Percentiles rank a stretch among this genome's conserved stretches.
phyloP scores from a whole-genome alignment of 108 stramenopile species.

The Epithemia pelagica region DNA sequence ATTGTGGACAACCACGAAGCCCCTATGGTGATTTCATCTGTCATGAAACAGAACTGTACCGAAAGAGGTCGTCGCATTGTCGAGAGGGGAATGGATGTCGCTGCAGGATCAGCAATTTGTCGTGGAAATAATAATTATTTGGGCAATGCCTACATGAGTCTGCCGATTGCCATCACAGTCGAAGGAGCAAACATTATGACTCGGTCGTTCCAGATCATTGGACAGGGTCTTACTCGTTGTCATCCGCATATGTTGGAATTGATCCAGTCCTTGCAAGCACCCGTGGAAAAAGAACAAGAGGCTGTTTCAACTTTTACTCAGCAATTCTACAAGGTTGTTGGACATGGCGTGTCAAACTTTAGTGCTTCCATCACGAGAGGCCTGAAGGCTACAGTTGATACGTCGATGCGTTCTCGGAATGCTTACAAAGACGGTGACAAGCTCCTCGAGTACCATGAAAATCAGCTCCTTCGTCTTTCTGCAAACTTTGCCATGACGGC shows the following conservation, averaged over 20 bases:
- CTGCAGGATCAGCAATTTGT: constrained; percentile 96
- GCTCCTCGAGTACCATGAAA: constrained; percentile 76
- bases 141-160: constrained; percentile 92
- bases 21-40: constrained; percentile 95
- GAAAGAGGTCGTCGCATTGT: constrained; percentile 90
- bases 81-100: constrained; percentile 95
- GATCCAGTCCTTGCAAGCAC: constrained; percentile 83
- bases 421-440: constrained; percentile 91
- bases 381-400: constrained; percentile 61
- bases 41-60: constrained; percentile 99
- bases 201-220: constrained; percentile 95
- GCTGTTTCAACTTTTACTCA: constrained; percentile 81
- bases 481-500: constrained; percentile 95
- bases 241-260: constrained; percentile 96
- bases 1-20: constrained; percentile 99
- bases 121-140: constrained; percentile 92
- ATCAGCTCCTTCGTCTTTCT: constrained; percentile 90
- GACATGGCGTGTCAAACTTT: constrained; percentile 87
- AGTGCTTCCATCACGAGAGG: constrained; percentile 64
- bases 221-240: constrained; percentile 95
- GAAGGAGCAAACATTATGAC: constrained; percentile 99
- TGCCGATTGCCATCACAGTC: constrained; percentile 97
- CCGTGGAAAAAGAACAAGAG: constrained; percentile 75
- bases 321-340: constrained; percentile 87
- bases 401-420: constrained; percentile 61